A percentile compares a stretch with the other conserved stretches of the same genome.
Evolutionary conservation across 192 early-diverging fungal species (phyloP).

Genomic region (Paraglomus occultum): DNA sequence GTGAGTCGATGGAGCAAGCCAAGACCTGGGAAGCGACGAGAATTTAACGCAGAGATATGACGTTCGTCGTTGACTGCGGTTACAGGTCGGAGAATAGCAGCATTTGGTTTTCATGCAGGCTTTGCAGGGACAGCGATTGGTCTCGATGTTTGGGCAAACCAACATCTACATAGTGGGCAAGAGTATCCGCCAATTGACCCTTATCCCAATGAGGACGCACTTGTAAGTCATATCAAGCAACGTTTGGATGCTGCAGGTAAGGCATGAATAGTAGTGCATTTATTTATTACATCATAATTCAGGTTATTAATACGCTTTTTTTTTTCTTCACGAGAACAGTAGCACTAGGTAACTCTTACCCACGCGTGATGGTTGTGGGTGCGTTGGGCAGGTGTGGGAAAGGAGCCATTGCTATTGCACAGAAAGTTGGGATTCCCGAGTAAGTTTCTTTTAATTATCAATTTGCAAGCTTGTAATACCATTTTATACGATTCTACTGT

Average conservation of each 20-base stretch:
- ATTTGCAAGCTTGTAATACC: not conserved
- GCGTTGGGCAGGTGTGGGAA: conserved; percentile 93
- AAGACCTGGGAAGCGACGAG: not conserved
- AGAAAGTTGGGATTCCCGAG: conserved; percentile 79
- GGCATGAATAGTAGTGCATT: conserved; percentile 4
- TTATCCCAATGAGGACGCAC: conserved; percentile 78
- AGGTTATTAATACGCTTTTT: not conserved
- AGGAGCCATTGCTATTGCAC: conserved; percentile 83
- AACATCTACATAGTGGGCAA: conserved; percentile 52
- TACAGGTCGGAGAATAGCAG: conserved; percentile 84
- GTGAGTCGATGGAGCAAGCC: conserved; percentile 23
- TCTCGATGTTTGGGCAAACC: conserved; percentile 89
- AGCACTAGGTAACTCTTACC: conserved; percentile 41
- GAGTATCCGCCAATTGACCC: conserved; percentile 77
- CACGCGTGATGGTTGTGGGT: conserved; percentile 97
- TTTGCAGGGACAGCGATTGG: conserved; percentile 93
- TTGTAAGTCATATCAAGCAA: conserved; percentile 71
- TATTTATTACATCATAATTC: not conserved
- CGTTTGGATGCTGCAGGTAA: conserved; percentile 59
- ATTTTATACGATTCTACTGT: not conserved
- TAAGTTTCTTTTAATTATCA: too few relatives aligned
- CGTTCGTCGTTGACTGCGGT: conserved; percentile 11
- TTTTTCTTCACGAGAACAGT: not conserved
- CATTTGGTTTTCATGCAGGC: conserved; percentile 96
- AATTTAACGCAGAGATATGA: not conserved